Evolutionary conservation across 306 rosid genomes (phyloP).

Genomic region (Carpinus viminea): DNA sequence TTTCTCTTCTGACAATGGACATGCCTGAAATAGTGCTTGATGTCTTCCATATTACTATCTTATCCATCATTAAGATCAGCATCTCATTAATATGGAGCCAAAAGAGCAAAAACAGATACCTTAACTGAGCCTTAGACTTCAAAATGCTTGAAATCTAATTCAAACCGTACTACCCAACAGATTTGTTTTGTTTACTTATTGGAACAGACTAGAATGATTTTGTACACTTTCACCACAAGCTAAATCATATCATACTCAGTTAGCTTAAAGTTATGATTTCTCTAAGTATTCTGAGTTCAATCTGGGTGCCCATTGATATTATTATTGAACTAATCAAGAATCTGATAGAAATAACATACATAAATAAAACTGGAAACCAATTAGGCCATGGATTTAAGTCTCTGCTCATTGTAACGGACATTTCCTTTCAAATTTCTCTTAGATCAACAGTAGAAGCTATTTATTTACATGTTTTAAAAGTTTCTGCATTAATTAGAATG

Average conservation of each 20-base stretch:
- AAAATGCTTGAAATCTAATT: background rate
- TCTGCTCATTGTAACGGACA: background rate
- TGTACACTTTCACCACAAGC: background rate
- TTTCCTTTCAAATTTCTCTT: background rate
- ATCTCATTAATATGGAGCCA: no score
- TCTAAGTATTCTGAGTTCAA: background rate
- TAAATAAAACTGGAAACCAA: background rate
- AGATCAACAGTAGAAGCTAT: background rate
- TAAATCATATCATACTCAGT: background rate
- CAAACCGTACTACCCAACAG: background rate
- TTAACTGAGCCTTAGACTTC: background rate
- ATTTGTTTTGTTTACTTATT: background rate
- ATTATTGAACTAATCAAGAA: background rate
- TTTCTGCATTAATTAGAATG: constrained; percentile 34
- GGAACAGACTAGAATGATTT: background rate
- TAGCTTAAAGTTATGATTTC: background rate
- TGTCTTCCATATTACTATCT: background rate
- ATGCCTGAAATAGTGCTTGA: no score
- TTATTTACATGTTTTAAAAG: constrained; percentile 3
- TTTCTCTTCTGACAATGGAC: background rate
- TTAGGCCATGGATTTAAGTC: background rate
- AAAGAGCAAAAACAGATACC: background rate
- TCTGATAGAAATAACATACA: background rate
- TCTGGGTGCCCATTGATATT: background rate
- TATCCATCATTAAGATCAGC: background rate